Evolutionary conservation across 192 early-diverging fungal genomes (phyloP), one percentile per base, ranked within the genome.

Genomic region (Linnemannia elongata): DNA sequence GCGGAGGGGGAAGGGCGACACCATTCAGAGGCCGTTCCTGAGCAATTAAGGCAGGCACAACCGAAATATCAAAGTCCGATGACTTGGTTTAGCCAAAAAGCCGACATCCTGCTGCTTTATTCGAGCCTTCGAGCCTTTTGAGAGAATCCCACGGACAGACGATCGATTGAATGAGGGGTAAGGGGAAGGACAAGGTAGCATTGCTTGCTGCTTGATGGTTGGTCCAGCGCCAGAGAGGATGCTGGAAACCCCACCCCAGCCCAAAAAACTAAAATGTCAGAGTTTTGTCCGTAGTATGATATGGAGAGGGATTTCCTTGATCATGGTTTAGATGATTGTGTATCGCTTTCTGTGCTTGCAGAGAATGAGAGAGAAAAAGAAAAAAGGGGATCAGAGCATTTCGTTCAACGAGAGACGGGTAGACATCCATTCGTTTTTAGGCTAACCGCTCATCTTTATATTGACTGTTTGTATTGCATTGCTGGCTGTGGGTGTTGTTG

Each of bases 11-110:
- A 49, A 52, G 17, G 5, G 49, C 17, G 60, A 13, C 30, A 66
- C 60, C 30, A 66, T 66, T 66, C 60, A 66, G 60, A 66, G 15
- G 60, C 60, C 60, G 60, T 66, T 66, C 60, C 60, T 66, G 60
- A 66, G 60, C 60, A 66, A 66, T 66, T 66, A 66, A 66, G 60
- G 60, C 60, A 66, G 12, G 60, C 12, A 33, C 38, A 6, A 39
- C 38, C 38, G 44, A 45, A 52, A 52, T 52, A 66, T 30, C 60
- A 66, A 66, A 66, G 60, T 66, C 60, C 60, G 60, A 66, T 66
- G 49, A 18, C 18, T 52, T 52, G 49, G 4, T 52, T 52, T 52
- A 52, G 15, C 18, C 49, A 52, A 52, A 52, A 52, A 52, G 49
- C 17, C 49, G 18, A 52, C 49, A 52, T 17, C 47, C 47, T 49